phyloP scores from a whole-genome alignment of 1,284 basidiomycete species.

The Tylopilus sp. region DNA sequence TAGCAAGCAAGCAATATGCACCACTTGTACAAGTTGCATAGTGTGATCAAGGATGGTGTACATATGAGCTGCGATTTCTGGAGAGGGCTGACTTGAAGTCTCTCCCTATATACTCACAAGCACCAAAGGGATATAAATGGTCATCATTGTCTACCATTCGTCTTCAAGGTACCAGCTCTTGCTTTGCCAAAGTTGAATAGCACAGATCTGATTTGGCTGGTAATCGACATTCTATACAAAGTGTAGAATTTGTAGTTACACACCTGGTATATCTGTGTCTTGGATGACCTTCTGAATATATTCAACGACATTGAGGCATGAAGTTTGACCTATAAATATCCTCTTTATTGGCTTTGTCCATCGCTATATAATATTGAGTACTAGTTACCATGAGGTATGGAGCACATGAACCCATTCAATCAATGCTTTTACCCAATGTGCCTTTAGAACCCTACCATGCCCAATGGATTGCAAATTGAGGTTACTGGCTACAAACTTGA shows the following conservation, averaged over 20 bases:
- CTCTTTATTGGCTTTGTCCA: no score
- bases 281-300: neutral
- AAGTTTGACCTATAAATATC: neutral
- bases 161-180: neutral
- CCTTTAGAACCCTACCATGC: no score
- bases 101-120: no score
- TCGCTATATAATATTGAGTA: no score
- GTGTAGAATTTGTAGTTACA: neutral
- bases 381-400: no score
- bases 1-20: constrained; percentile 9
- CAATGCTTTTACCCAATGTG: no score
- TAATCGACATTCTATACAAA: no score
- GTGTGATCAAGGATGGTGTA: constrained; percentile 3
- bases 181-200: neutral
- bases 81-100: neutral
- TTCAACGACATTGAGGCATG: neutral
- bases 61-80: neutral
- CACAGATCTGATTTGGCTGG: no score
- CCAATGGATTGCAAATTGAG: no score
- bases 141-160: neutral
- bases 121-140: neutral
- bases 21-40: constrained; percentile 11
- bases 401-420: no score
- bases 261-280: neutral
- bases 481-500: no score